phyloP scores from a whole-genome alignment of 2,329 filamentous ascomycete species.

The Fusarium nygamai region DNA sequence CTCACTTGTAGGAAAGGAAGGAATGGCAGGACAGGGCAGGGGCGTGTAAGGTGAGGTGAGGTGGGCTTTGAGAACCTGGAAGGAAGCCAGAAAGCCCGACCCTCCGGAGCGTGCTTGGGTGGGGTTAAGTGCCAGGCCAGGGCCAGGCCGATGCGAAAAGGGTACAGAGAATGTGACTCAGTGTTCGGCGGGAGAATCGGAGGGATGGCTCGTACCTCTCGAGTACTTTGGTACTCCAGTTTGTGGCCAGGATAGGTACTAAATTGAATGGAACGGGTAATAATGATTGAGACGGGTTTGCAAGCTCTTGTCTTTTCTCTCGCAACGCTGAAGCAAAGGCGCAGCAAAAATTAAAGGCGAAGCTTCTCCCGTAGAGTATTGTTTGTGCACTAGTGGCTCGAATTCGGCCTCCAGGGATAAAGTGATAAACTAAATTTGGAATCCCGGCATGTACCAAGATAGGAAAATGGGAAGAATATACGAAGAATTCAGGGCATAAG shows the following conservation, averaged over 20 bases:
- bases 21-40: slow-evolving; percentile 12
- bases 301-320: not conserved
- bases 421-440: slow-evolving; percentile 6
- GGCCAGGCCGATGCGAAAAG: slow-evolving; percentile 1
- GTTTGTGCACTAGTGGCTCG: slow-evolving; percentile 12
- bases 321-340: slow-evolving; percentile 10
- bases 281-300: slow-evolving; percentile 7
- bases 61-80: slow-evolving; percentile 22
- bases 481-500: slow-evolving; percentile 1
- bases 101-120: slow-evolving; percentile 24
- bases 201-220: slow-evolving; percentile 27
- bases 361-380: slow-evolving; percentile 4
- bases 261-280: not conserved
- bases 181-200: slow-evolving; percentile 20
- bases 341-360: slow-evolving; percentile 13
- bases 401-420: slow-evolving; percentile 4
- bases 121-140: slow-evolving; percentile 31
- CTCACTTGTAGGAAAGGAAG: slow-evolving; percentile 14
- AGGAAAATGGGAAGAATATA: slow-evolving; percentile 2
- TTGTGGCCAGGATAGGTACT: slow-evolving; percentile 9
- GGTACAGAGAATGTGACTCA: slow-evolving; percentile 31
- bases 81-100: slow-evolving; percentile 17
- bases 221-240: slow-evolving; percentile 17
- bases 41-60: slow-evolving; percentile 28
- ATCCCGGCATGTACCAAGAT: slow-evolving; percentile 14